phyloP scores from a whole-genome alignment of 1,284 basidiomycete species.

The Marasmius sp. region DNA sequence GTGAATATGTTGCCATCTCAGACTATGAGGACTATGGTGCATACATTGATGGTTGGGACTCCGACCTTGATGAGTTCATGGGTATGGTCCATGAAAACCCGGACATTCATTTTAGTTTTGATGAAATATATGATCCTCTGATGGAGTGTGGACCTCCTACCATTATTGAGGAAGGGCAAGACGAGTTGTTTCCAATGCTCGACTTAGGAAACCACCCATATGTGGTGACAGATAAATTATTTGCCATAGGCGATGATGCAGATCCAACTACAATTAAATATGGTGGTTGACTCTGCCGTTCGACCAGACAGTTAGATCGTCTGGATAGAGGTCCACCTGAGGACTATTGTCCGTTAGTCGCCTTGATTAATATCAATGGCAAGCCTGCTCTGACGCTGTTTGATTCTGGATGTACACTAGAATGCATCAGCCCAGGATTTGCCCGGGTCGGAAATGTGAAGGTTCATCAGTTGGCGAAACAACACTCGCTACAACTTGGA shows the following conservation, averaged over 20 bases:
- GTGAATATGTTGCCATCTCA: too few species aligned
- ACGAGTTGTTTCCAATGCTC: not conserved
- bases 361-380: constrained; percentile 5
- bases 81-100: not conserved
- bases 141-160: not conserved
- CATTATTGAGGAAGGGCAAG: not conserved
- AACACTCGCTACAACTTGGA: constrained; percentile 13
- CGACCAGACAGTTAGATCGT: not conserved
- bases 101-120: not conserved
- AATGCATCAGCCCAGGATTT: constrained; percentile 10
- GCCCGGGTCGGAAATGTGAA: constrained; percentile 6
- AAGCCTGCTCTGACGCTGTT: constrained; percentile 7
- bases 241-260: not conserved
- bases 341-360: not conserved
- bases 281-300: not conserved
- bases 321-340: not conserved
- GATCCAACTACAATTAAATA: not conserved
- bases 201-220: not conserved
- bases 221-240: not conserved
- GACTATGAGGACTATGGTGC: not conserved
- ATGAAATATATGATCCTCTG: not conserved
- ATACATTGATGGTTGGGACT: not conserved
- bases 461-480: constrained; percentile 7
- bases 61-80: not conserved
- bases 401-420: constrained; percentile 16